Evolutionary conservation across 257 asterid genomes (phyloP).

Genomic region (Misopates orontium): DNA sequence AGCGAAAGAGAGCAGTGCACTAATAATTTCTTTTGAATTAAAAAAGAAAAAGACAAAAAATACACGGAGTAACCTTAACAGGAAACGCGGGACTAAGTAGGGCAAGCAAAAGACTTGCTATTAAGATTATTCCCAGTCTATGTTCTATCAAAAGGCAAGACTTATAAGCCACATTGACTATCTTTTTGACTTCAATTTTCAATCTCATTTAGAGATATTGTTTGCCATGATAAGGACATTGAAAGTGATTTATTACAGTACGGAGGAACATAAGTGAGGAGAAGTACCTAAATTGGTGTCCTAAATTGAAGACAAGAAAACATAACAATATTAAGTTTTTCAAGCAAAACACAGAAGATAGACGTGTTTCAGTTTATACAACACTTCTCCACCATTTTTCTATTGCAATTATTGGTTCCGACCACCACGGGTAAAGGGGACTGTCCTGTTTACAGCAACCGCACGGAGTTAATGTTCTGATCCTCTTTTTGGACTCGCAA

Average conservation of each 20-base stretch:
- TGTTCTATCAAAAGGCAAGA: neutral
- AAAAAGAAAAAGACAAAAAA: neutral
- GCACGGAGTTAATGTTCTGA: no score
- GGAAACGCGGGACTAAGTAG: no score
- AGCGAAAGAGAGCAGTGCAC: neutral
- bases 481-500: no score
- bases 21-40: no score
- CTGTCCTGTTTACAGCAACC: no score
- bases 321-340: neutral
- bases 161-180: conserved; percentile 16
- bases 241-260: conserved; percentile 16
- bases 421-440: no score
- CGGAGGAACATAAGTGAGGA: conserved; percentile 25
- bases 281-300: conserved; percentile 6
- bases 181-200: conserved; percentile 9
- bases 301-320: conserved; percentile 12
- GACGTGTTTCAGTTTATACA: no score
- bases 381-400: no score
- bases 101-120: neutral
- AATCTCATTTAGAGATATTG: conserved; percentile 10
- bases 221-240: conserved; percentile 29
- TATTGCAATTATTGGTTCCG: no score
- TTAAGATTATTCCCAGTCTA: neutral
- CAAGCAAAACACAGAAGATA: no score
- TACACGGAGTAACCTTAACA: neutral